These are phyloP conservation scores for Fusarium sp. DNA, from an alignment of 2,329 filamentous ascomycete species.

Conservation along the genomic window DNA sequence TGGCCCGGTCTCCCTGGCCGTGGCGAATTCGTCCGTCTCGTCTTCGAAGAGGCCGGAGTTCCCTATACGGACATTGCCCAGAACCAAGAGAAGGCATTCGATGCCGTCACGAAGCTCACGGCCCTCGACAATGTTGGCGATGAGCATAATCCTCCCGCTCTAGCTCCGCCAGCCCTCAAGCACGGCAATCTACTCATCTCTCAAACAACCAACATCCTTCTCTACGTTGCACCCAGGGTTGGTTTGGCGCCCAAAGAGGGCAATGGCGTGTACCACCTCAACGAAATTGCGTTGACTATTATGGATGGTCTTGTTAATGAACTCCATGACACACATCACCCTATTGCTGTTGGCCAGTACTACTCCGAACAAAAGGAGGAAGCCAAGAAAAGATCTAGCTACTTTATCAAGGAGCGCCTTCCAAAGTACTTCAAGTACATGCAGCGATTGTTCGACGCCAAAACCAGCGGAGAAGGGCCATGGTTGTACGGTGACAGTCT, in stretches of 20 bases:
- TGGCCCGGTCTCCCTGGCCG: conserved; percentile 78
- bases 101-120: conserved; percentile 61
- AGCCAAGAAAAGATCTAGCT: conserved; percentile 64
- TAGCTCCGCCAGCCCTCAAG: conserved; percentile 75
- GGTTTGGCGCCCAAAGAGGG: conserved; percentile 62
- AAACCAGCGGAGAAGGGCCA: conserved; percentile 66
- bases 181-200: conserved; percentile 70
- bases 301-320: conserved; percentile 78
- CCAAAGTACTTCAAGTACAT: conserved; percentile 81
- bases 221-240: conserved; percentile 73
- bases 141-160: conserved; percentile 69
- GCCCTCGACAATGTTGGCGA: conserved; percentile 59
- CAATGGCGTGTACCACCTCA: conserved; percentile 65
- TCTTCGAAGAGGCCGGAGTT: conserved; percentile 74
- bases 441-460: conserved; percentile 69
- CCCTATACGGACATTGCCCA: conserved; percentile 69
- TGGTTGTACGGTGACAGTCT: conserved; percentile 74
- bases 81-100: conserved; percentile 59
- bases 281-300: conserved; percentile 74
- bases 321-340: conserved; percentile 81
- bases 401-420: conserved; percentile 70
- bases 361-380: conserved; percentile 83
- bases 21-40: conserved; percentile 78
- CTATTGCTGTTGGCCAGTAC: conserved; percentile 67
- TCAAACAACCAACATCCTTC: conserved; percentile 79